Base-by-base conservation (phyloP, 345 rosid genomes). In the Noccaea bulbosa region DNA sequence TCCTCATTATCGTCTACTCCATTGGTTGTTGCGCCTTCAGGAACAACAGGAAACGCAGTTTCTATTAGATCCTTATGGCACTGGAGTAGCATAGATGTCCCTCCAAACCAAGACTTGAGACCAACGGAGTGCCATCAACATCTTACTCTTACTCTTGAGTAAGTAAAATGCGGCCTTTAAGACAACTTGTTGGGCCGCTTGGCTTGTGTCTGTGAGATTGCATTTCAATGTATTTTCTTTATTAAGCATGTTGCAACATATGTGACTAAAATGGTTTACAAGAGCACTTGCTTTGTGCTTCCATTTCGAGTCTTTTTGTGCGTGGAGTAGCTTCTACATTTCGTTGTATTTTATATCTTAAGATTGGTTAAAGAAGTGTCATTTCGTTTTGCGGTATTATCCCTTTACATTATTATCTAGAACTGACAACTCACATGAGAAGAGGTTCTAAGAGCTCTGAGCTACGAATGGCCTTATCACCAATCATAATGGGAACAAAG, bases 21-120 rank as follows among this genome's bases (percentile, higher is more conserved):
- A 67, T 94, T 9, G 96, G 99, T n/a, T 94, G 99, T 84, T 94
- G 99, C 48, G 99, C 99, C 0, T 94, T 94, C 83, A 84, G 97
- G 86, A 94, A 94, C 88, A 94, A 74, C 81, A 72, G 95, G 76
- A 81, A 83, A 77, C 89, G 86, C 70, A 76, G 62, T 4, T 70
- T 15, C 15, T 62, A 62, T n/a, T 45, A 67, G 67, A 60, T 34
- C 35, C 6, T 65, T 40, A 34, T 52, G 38, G 46, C 2, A 11
- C 43, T 60, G 15, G 40, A 3, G 11, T 15, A 37, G 37, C 9
- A 20, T 22, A 33, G 12, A 35, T 22, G 40, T 20, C 40, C 15
- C 10, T 53, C 33, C 46, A 39, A 38, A 27, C 74, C 50, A 48
- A 70, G 49, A 24, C 39, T 1, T 5, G 6, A 48, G 73, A 46